phyloP scores from a whole-genome alignment of 2,329 filamentous ascomycete genomes.

The Penicillium thymicola region DNA sequence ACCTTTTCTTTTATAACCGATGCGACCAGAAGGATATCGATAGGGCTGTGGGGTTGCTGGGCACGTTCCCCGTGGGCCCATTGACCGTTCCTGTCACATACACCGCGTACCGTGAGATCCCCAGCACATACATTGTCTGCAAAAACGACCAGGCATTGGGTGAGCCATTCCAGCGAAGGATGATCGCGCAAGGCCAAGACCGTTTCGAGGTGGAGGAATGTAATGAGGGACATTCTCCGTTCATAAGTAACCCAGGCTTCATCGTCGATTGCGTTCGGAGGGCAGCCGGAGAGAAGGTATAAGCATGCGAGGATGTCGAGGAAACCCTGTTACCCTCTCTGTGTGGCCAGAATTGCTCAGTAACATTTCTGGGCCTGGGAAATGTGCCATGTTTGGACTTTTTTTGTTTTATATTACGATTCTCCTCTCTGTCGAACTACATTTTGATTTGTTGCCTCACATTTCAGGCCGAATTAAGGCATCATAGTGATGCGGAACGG shows the following conservation, averaged over 20 bases:
- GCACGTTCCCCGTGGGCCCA: constrained; percentile 24
- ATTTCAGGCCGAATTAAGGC: background rate
- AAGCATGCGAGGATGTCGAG: background rate
- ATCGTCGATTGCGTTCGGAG: constrained; percentile 24
- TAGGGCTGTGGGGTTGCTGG: constrained; percentile 23
- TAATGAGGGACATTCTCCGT: constrained; percentile 30
- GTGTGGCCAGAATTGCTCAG: background rate
- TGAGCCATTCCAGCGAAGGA: constrained; percentile 22
- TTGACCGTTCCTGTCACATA: constrained; percentile 28
- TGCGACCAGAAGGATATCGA: constrained; percentile 25
- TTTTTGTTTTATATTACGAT: no score
- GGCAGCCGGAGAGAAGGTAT: constrained; percentile 22
- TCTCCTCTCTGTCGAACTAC: background rate
- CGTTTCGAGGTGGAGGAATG: constrained; percentile 28
- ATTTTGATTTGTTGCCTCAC: background rate
- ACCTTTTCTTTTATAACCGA: constrained; percentile 24
- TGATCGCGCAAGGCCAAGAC: constrained; percentile 27
- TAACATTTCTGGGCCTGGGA: fast-evolving
- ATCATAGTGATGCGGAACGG: background rate
- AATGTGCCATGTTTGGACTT: background rate
- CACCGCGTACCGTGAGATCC: constrained; percentile 28
- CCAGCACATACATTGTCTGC: constrained; percentile 31
- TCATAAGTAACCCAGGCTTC: constrained; percentile 27
- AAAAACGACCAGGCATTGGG: constrained; percentile 27
- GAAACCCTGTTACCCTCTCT: background rate